Conservation (phyloP, 139 green algal species). For the Coccomyxa sp. region DNA sequence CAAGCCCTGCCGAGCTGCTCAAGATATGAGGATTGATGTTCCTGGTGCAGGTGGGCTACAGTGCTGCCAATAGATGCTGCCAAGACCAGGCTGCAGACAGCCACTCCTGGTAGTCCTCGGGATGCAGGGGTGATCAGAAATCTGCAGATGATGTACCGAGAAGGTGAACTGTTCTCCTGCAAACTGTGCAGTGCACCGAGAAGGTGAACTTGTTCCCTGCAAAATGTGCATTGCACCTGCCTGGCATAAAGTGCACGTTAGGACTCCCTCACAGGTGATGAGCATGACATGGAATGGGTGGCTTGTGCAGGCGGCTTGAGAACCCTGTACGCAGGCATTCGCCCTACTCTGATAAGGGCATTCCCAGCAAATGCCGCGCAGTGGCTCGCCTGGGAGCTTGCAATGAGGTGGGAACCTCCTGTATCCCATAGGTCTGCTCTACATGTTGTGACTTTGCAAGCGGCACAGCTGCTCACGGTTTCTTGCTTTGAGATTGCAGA, state of each 20-base stretch:
- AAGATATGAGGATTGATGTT: neutral
- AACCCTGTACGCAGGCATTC: constrained; percentile 56
- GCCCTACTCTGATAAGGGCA: constrained; percentile 60
- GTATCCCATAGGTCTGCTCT: neutral
- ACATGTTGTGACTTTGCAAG: neutral
- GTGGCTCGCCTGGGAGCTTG: constrained; percentile 64
- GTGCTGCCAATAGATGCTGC: constrained; percentile 76
- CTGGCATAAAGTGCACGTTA: neutral
- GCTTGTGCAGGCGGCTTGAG: constrained; percentile 35
- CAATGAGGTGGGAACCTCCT: neutral
- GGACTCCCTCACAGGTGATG: neutral
- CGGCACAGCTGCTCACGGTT: neutral
- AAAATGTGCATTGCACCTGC: neutral
- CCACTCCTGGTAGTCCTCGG: constrained; percentile 40
- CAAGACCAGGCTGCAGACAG: constrained; percentile 78
- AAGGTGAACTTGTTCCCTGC: neutral
- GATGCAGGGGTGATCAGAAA: constrained; percentile 50
- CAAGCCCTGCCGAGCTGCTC: neutral
- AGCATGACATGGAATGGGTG: neutral
- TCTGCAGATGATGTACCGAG: constrained; percentile 37
- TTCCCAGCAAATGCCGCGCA: constrained; percentile 82
- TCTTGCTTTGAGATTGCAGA: neutral
- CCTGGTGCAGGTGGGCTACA: neutral
- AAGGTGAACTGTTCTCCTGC: constrained; percentile 8
- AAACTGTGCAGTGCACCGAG: neutral